phyloP scores from a whole-genome alignment of 2,329 filamentous ascomycete genomes.

The Sporothrix humicola region DNA sequence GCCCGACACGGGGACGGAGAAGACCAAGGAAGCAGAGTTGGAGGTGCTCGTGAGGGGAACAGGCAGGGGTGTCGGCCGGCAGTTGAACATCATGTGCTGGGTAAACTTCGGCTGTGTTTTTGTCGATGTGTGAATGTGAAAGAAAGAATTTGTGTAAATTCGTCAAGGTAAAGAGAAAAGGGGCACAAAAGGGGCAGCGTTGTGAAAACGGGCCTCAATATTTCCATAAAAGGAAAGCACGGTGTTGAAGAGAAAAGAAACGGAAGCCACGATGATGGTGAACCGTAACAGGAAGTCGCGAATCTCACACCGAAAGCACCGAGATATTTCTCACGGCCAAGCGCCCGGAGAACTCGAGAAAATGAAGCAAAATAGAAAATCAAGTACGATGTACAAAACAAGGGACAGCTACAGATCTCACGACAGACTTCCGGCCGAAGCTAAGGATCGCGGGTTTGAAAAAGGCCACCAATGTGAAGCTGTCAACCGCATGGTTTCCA shows the following conservation, averaged over 20 bases:
- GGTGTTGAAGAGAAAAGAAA: neutral
- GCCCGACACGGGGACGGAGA: constrained; percentile 4
- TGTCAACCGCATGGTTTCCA: neutral
- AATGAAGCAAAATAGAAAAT: neutral
- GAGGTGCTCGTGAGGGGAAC: constrained; percentile 13
- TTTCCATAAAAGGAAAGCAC: neutral
- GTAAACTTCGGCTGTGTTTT: neutral
- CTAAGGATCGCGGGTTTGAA: constrained; percentile 13
- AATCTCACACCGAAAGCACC: neutral
- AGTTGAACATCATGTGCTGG: neutral
- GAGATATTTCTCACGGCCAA: neutral
- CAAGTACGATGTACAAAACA: neutral
- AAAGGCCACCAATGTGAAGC: constrained; percentile 27
- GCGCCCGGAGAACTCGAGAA: neutral
- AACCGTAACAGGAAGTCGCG: neutral
- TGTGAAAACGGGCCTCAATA: neutral
- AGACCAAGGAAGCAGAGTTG: neutral
- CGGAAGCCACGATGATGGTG: neutral
- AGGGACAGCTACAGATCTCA: neutral
- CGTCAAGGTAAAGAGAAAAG: neutral
- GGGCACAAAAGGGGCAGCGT: neutral
- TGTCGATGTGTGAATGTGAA: neutral
- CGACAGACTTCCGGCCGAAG: neutral
- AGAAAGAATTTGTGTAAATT: neutral
- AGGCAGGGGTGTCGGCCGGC: constrained; percentile 4